A percentile compares a stretch with the other conserved stretches of the same genome.
phyloP scores from a whole-genome alignment of 352 stramenopile species.

The Phytophthora tubulina region DNA sequence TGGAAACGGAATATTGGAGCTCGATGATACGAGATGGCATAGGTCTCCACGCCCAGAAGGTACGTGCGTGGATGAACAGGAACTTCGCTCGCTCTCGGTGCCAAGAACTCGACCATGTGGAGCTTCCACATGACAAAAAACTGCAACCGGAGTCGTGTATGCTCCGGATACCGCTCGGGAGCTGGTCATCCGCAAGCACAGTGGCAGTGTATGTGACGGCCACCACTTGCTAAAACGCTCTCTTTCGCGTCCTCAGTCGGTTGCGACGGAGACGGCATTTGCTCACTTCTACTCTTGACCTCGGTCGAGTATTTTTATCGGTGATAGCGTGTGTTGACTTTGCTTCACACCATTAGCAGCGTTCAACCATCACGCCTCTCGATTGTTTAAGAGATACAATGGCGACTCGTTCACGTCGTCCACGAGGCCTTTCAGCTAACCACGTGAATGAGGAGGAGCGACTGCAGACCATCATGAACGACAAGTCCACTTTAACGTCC shows the following conservation, averaged over 20 bases:
- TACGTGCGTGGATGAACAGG: conserved; percentile 33
- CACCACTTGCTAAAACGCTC: conserved; percentile 37
- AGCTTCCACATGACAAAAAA: conserved; percentile 33
- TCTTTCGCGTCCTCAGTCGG: conserved; percentile 36
- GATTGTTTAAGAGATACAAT: conserved; percentile 24
- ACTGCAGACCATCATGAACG: conserved; percentile 63
- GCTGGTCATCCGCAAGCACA: conserved; percentile 28
- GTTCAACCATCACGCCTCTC: not conserved
- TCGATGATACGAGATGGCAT: conserved; percentile 28
- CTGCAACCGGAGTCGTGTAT: conserved; percentile 23
- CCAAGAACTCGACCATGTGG: conserved; percentile 38
- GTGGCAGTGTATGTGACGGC: conserved; percentile 8
- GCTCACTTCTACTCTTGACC: conserved; percentile 38
- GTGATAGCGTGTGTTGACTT: not conserved
- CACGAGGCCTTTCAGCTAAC: conserved; percentile 58
- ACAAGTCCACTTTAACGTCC: conserved; percentile 60
- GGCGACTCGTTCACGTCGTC: conserved; percentile 41
- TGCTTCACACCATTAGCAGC: not conserved
- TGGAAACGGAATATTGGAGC: not conserved
- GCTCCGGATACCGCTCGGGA: conserved; percentile 29
- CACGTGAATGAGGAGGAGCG: conserved; percentile 65
- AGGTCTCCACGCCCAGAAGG: conserved; percentile 23
- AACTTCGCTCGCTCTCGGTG: conserved; percentile 15
- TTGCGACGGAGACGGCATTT: not conserved
- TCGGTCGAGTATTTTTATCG: conserved; percentile 42